A percentile compares a stretch with the other conserved stretches of the same genome.
phyloP scores from a whole-genome alignment of 129 eudicot species.

The Smallanthus sonchifolius region DNA sequence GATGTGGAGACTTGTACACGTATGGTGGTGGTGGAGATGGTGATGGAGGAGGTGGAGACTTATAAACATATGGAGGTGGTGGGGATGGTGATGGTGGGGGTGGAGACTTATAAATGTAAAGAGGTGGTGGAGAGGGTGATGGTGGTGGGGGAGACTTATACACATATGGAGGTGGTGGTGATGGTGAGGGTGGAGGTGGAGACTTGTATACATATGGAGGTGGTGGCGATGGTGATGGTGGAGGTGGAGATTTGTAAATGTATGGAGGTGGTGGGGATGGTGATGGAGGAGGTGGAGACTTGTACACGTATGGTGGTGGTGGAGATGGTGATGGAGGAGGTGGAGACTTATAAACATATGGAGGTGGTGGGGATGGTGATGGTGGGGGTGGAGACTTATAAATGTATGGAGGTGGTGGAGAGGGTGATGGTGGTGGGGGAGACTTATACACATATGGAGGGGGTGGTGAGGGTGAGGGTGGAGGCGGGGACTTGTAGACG shows the following conservation, averaged over 20 bases:
- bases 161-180: slow-evolving; percentile 22
- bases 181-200: slow-evolving; percentile 18
- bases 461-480: neutral
- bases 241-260: slow-evolving; percentile 3
- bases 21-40: neutral
- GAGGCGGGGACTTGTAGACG: neutral
- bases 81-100: slow-evolving; percentile 24
- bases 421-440: slow-evolving; percentile 30
- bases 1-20: slow-evolving; percentile 18
- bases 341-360: neutral
- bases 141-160: slow-evolving; percentile 25
- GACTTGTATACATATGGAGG: neutral
- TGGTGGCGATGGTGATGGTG: slow-evolving; percentile 1
- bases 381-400: slow-evolving; percentile 26
- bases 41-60: slow-evolving; percentile 9
- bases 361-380: slow-evolving; percentile 27
- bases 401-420: neutral
- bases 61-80: slow-evolving; percentile 7
- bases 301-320: slow-evolving; percentile 2
- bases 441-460: neutral
- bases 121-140: slow-evolving; percentile 16
- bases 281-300: slow-evolving; percentile 23
- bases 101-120: slow-evolving; percentile 18
- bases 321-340: slow-evolving; percentile 22
- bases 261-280: slow-evolving; percentile 31